These are phyloP conservation scores for Coniochaeta pulveracea DNA, from an alignment of 2,329 filamentous ascomycete genomes.

Conservation along the genomic window DNA sequence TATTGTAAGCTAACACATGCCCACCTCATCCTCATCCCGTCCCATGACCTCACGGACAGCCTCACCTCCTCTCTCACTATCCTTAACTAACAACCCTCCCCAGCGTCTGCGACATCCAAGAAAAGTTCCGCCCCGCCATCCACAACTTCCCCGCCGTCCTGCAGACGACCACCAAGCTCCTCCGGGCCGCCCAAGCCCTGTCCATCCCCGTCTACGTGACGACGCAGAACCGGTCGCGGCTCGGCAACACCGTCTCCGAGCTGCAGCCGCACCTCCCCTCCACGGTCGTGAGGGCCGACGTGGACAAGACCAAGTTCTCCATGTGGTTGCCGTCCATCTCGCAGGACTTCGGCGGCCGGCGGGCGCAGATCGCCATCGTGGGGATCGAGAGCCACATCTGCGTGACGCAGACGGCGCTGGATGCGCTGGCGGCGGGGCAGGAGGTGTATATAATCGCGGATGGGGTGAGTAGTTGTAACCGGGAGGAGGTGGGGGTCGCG, in stretches of 20 bases:
- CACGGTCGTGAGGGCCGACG: conserved; percentile 31
- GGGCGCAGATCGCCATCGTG: conserved; percentile 55
- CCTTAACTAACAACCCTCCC: neutral
- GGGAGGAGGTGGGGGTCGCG: conserved; percentile 69
- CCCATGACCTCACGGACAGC: no score
- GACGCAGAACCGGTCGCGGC: conserved; percentile 68
- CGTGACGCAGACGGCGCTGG: conserved; percentile 82
- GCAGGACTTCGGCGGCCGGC: conserved; percentile 20
- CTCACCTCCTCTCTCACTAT: no score
- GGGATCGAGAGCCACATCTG: conserved; percentile 94
- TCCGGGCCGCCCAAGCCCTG: conserved; percentile 52
- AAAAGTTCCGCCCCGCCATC: conserved; percentile 79
- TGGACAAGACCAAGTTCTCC: conserved; percentile 84
- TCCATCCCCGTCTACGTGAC: conserved; percentile 73
- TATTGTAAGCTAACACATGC: no score
- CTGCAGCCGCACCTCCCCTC: conserved; percentile 46
- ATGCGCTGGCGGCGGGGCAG: conserved; percentile 65
- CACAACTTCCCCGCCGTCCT: conserved; percentile 34
- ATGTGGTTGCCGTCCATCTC: conserved; percentile 69
- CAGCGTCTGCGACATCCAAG: conserved; percentile 90
- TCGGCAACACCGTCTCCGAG: conserved; percentile 70
- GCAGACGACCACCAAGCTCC: conserved; percentile 56
- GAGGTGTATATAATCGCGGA: conserved; percentile 81
- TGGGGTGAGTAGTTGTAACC: conserved; percentile 79
- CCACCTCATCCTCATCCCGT: no score